Base-by-base conservation (phyloP, 1,284 basidiomycete genomes). In the Boletus austroedulis region DNA sequence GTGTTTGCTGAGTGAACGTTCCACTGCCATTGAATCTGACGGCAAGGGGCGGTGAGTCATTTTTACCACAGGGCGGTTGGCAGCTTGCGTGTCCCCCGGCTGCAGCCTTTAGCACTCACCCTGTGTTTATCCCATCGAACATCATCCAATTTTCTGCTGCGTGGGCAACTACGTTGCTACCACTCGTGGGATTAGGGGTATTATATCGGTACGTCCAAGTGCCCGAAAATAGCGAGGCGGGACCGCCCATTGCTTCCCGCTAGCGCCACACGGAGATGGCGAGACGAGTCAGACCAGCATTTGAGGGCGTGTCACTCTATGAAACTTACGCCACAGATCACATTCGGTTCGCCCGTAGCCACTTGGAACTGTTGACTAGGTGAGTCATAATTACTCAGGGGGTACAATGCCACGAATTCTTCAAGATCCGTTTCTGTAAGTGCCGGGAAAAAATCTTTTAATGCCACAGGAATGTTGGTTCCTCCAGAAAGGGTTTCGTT, bases 401-500 rank as follows among this genome's bases (percentile, higher is more conserved):
- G 60, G 23, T 57, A 56, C 40, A 56, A 19, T 23, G 51, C 28
- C n/a, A 58, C 34, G 21, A 67, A 53, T 23, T 46, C 55, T 21
- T 21, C n/a, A 21, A 60, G 45, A 14, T 57, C 65, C 29, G n/a
- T 43, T 31, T 61, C 45, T 6, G 57, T 59, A 17, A 56, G 56
- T 21, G 23, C 28, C 19, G 50, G 53, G n/a, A 61, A 57, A 14
- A n/a, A 47, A n/a, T 38, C 36, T 19, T 53, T 58, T 9, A 51
- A 26, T 26, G 50, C 51, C 11, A 60, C 9, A 10, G 56, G 36
- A 23, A 58, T 53, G 19, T 51, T 53, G 21, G 28, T 45, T 31
- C 62, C 53, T 11, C 74, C 70, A 2, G 77, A 76, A 38, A 80
- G 66, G 3, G 83, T 82, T 64, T 85, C 82, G 55, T 86, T 83